phyloP scores from a whole-genome alignment of 768 basidiomycete genomes.

The Strobilomyces dryophilus region DNA sequence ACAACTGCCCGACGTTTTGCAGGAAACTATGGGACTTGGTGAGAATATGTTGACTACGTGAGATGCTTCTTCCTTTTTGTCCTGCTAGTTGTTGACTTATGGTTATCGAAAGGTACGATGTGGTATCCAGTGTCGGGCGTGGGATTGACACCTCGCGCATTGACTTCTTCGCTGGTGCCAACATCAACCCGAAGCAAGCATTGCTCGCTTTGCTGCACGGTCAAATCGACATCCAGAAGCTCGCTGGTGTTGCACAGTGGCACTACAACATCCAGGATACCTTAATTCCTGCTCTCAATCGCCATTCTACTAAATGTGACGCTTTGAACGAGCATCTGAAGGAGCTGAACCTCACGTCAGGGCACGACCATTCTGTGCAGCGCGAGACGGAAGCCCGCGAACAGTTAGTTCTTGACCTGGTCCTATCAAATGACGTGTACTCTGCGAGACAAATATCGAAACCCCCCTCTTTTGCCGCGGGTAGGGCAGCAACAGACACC shows the following conservation, averaged over 20 bases:
- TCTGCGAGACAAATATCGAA: constrained; percentile 41
- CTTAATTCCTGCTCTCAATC: constrained; percentile 40
- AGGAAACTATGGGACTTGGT: constrained; percentile 40
- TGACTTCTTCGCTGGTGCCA: constrained; percentile 55
- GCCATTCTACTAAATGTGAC: constrained; percentile 33
- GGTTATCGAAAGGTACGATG: constrained; percentile 49
- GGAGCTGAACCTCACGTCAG: constrained; percentile 39
- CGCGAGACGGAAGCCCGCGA: constrained; percentile 55
- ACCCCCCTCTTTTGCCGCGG: constrained; percentile 1
- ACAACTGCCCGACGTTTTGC: constrained; percentile 53
- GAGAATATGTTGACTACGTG: constrained; percentile 65
- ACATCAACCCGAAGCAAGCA: constrained; percentile 48
- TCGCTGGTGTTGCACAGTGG: constrained; percentile 49
- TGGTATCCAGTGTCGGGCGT: constrained; percentile 51
- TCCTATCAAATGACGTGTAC: constrained; percentile 55
- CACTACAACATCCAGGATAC: constrained; percentile 45
- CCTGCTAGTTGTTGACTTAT: neutral
- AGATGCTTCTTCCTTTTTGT: constrained; percentile 7
- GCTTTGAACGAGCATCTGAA: constrained; percentile 38
- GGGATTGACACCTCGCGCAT: constrained; percentile 43
- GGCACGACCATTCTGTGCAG: constrained; percentile 35
- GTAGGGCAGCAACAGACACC: constrained; percentile 8
- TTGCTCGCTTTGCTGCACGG: constrained; percentile 50
- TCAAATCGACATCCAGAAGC: constrained; percentile 37
- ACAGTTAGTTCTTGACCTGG: constrained; percentile 60